A percentile compares a stretch with the other conserved stretches of the same genome.
These are phyloP conservation scores for Fusarium temperatum DNA, from an alignment of 2,329 filamentous ascomycete species.

Conservation along the genomic window DNA sequence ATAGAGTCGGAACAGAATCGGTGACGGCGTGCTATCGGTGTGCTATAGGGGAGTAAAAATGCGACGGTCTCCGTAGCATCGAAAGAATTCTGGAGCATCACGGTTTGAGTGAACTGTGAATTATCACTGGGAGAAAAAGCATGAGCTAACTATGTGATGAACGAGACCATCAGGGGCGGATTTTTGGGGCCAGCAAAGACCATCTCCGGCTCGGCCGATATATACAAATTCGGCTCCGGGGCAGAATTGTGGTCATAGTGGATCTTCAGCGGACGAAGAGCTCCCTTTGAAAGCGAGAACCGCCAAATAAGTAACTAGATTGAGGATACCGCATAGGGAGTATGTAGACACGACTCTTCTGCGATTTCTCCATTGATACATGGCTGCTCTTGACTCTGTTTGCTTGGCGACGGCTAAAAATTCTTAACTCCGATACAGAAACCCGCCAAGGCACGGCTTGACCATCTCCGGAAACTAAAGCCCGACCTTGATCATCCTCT, in stretches of 20 bases:
- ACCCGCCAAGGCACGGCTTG: background rate
- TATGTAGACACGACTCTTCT: background rate
- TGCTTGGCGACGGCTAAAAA: background rate
- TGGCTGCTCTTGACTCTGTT: background rate
- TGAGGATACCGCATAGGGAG: background rate
- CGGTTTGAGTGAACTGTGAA: conserved; percentile 10
- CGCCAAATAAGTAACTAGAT: background rate
- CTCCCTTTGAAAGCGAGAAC: background rate
- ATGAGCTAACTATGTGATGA: conserved; percentile 4
- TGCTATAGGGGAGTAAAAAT: background rate
- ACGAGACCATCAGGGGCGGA: conserved; percentile 2
- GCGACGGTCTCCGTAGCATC: background rate
- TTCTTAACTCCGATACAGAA: background rate
- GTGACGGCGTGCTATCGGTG: background rate
- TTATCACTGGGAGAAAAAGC: background rate
- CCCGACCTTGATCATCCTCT: background rate
- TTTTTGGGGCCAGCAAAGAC: background rate
- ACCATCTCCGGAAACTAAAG: background rate
- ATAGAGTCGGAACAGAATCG: background rate
- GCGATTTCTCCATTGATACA: background rate
- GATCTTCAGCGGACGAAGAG: conserved; percentile 11
- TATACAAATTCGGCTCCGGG: conserved; percentile 8
- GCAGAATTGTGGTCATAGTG: background rate
- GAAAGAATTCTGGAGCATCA: background rate
- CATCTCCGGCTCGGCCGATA: conserved; percentile 21